Evolutionary conservation across 2,329 filamentous ascomycete species (phyloP).

Genomic region (Paecilomyces niveus): DNA sequence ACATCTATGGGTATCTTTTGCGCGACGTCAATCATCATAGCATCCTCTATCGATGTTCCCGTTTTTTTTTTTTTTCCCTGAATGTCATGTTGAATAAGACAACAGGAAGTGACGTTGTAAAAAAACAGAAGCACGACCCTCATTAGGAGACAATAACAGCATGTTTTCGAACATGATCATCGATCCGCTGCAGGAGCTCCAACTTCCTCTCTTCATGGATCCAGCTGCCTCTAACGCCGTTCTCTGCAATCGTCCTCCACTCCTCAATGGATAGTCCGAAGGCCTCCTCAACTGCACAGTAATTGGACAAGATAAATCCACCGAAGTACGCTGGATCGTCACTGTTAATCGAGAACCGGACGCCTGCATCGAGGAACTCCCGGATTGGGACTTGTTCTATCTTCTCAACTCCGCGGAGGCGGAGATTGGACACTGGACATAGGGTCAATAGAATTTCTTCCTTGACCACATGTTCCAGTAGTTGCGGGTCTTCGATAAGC

Average conservation of each 20-base stretch:
- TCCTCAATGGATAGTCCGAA: slow-evolving; percentile 58
- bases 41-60: not conserved
- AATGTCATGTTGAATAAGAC: not conserved
- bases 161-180: slow-evolving; percentile 22
- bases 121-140: not conserved
- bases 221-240: slow-evolving; percentile 63
- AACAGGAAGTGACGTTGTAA: not conserved
- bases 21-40: not conserved
- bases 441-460: slow-evolving; percentile 59
- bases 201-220: slow-evolving; percentile 56
- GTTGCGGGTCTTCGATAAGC: slow-evolving; percentile 51
- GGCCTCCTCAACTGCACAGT: slow-evolving; percentile 66
- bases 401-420: slow-evolving; percentile 48
- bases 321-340: slow-evolving; percentile 73
- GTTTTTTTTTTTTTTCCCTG: too few relatives aligned
- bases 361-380: slow-evolving; percentile 55
- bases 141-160: slow-evolving; percentile 3
- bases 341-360: slow-evolving; percentile 65
- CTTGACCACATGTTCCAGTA: slow-evolving; percentile 53
- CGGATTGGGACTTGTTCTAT: slow-evolving; percentile 56
- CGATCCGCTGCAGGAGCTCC: slow-evolving; percentile 41
- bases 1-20: not conserved
- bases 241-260: slow-evolving; percentile 58
- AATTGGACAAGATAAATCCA: slow-evolving; percentile 68
- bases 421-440: slow-evolving; percentile 68